Base-by-base conservation (phyloP, 495 filamentous ascomycete genomes). In the Hypoxylon crocopeplum region DNA sequence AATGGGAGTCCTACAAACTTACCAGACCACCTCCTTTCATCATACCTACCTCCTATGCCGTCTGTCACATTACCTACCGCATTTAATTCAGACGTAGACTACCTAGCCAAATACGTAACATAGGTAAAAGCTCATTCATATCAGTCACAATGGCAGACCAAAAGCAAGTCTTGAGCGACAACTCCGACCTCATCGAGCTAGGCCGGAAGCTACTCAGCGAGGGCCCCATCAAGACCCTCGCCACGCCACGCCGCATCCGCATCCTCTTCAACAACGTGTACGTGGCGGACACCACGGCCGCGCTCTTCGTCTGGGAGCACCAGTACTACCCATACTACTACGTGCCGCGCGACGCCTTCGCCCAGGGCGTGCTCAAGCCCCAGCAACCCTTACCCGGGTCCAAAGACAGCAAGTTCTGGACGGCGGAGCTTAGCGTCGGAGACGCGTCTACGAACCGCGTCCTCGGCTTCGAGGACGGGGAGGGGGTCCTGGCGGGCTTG, bases 301-400 rank as follows among this genome's bases (percentile, higher is more conserved):
- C 73, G 15, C 12, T 66, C 2, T 69, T 59, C 20, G 68, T 77
- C 36, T 77, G 74, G 74, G 74, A 77, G 44, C 66, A 72, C 48
- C 24, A 45, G 25, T 53, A 56, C 24, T 73, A 73, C 32, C 68
- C 70, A 1, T 48, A 55, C 8, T 69, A 54, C 44, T 73, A 73
- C 51, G 1, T 73, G 7, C 68, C 70, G 0, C 2, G 8, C 8
- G 5, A 12, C 3, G 36, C 59, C 0, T 55, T 64, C 22, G 5
- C 34, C 13, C 7, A 19, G 13, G 13, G 17, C 15, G 34, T 10
- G 15, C 34, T 38, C 5, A 8, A 38, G 25, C 46, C 25, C n/a
- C n/a, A n/a, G n/a, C n/a, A n/a, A n/a, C n/a, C n/a, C n/a, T n/a
- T n/a, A n/a, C n/a, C n/a, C n/a, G n/a, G n/a, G n/a, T n/a, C n/a